These are phyloP conservation scores for Thielaviopsis musarum DNA, from an alignment of 2,329 filamentous ascomycete genomes.

Conservation along the genomic window DNA sequence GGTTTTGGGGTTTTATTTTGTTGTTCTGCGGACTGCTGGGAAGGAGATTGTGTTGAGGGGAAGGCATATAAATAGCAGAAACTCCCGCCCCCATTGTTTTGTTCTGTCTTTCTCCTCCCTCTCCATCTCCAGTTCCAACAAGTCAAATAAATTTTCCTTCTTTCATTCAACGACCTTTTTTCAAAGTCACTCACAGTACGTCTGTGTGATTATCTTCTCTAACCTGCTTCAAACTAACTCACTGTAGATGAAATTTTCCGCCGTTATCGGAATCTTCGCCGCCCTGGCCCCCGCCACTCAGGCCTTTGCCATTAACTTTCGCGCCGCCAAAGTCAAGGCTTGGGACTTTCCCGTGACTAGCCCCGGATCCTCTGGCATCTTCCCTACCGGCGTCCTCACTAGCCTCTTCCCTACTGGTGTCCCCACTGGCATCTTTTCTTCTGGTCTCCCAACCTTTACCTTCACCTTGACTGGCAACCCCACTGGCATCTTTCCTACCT, in stretches of 20 bases:
- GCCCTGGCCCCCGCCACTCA: neutral
- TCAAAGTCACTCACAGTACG: neutral
- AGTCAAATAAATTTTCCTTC: neutral
- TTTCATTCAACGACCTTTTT: neutral
- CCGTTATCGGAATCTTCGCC: neutral
- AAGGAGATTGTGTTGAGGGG: too few species aligned
- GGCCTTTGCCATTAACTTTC: neutral
- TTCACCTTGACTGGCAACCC: neutral
- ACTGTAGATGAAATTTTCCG: neutral
- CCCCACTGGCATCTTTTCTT: neutral
- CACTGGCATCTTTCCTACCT: neutral
- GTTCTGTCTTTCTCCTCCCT: neutral
- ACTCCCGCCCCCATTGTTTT: neutral
- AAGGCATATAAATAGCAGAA: neutral
- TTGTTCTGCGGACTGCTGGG: too few species aligned
- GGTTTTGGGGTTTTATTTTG: too few species aligned
- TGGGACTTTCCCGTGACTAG: too few species aligned
- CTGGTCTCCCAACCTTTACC: neutral
- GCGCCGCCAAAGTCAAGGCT: neutral
- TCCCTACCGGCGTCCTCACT: neutral
- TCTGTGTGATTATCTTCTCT: neutral
- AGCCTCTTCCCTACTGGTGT: neutral
- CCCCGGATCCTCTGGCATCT: too few species aligned
- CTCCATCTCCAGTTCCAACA: neutral
- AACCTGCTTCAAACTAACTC: too few species aligned